phyloP scores from a whole-genome alignment of 2,329 filamentous ascomycete species.

The Pseudogymnoascus sp. region DNA sequence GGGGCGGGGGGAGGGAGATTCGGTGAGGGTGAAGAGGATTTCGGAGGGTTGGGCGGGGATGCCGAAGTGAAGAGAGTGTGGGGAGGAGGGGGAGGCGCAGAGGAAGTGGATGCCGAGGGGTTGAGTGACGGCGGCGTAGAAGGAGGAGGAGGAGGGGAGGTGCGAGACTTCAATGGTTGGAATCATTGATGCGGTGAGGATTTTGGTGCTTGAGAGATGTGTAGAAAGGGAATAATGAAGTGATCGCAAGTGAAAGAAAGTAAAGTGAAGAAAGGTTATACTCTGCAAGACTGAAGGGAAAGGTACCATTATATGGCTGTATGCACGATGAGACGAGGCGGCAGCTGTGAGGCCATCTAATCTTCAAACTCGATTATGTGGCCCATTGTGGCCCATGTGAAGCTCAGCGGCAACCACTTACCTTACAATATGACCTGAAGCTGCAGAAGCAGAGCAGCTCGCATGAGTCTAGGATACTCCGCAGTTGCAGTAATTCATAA shows the following conservation, averaged over 20 bases:
- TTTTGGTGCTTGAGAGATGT: slow-evolving; percentile 12
- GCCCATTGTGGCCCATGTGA: neutral
- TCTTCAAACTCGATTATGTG: neutral
- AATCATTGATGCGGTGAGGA: slow-evolving; percentile 19
- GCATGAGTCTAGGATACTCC: neutral
- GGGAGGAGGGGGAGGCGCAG: slow-evolving; percentile 24
- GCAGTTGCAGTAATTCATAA: neutral
- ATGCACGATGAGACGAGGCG: slow-evolving; percentile 7
- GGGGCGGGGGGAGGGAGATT: slow-evolving; percentile 35
- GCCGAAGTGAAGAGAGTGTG: slow-evolving; percentile 29
- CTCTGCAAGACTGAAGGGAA: slow-evolving; percentile 1
- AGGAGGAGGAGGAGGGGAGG: slow-evolving; percentile 71
- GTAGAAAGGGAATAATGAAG: slow-evolving; percentile 19
- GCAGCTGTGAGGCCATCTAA: slow-evolving; percentile 1
- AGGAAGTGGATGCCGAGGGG: slow-evolving; percentile 70
- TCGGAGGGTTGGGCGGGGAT: slow-evolving; percentile 30
- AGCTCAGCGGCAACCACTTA: neutral
- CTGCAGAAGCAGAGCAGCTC: slow-evolving; percentile 4
- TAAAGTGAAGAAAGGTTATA: neutral
- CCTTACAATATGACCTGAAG: neutral
- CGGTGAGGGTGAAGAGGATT: slow-evolving; percentile 36
- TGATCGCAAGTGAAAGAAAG: neutral
- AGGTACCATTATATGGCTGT: slow-evolving; percentile 7
- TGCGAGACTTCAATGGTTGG: slow-evolving; percentile 61
- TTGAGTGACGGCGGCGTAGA: slow-evolving; percentile 72